Evolutionary conservation across 768 basidiomycete genomes (phyloP).

Genomic region (Lactarius trivialis): DNA sequence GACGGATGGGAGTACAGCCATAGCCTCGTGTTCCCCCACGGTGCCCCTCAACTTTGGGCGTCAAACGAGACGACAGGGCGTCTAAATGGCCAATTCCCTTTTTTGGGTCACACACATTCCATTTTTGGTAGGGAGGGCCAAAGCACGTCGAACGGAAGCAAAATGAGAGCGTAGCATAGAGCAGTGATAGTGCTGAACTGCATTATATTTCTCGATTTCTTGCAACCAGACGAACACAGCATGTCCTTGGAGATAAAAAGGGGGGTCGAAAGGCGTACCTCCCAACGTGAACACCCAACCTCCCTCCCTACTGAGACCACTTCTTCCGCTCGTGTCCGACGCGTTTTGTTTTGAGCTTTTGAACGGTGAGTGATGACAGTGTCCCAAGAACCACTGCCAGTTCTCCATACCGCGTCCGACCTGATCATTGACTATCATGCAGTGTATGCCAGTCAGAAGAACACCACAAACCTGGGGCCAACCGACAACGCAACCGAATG

Average conservation of each 20-base stretch:
- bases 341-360: background rate
- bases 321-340: background rate
- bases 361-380: background rate
- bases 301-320: background rate
- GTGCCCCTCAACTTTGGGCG: background rate
- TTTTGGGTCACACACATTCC: background rate
- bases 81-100: background rate
- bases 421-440: background rate
- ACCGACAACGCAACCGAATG: background rate
- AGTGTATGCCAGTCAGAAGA: slow-evolving; percentile 6
- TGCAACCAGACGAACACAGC: background rate
- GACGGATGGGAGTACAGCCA: background rate
- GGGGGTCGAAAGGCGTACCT: background rate
- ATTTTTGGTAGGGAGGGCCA: background rate
- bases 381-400: background rate
- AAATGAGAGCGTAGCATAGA: background rate
- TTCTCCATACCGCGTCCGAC: background rate
- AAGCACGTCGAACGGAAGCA: background rate
- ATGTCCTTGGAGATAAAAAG: slow-evolving; percentile 1
- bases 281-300: background rate
- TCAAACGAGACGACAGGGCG: background rate
- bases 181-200: background rate
- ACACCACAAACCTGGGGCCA: background rate
- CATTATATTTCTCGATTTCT: background rate
- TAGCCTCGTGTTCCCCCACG: background rate